Conservation (phyloP, 2,329 filamentous ascomycete genomes). For the Seiridium unicorne region DNA sequence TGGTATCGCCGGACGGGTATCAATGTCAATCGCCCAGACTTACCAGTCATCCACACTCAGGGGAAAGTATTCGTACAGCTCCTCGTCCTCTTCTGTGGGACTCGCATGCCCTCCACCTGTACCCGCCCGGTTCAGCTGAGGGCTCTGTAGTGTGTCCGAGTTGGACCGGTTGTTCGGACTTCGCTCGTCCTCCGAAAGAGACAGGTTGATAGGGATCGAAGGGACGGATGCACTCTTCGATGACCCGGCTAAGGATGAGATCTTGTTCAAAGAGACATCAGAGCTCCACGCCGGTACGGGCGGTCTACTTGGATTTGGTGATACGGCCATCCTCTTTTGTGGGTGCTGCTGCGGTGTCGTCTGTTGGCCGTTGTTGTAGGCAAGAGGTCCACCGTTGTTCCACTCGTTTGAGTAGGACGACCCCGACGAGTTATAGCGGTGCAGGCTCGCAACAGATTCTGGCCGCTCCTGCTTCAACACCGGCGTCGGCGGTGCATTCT, state of each 20-base stretch:
- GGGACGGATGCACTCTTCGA: conserved; percentile 21
- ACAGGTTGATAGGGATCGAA: conserved; percentile 46
- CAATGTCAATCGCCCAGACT: conserved; percentile 14
- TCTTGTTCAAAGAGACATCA: conserved; percentile 23
- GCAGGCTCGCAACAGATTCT: conserved; percentile 22
- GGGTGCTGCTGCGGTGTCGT: conserved; percentile 36
- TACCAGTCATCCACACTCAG: conserved; percentile 85
- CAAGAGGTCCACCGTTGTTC: conserved; percentile 35
- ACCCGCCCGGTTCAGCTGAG: conserved; percentile 32
- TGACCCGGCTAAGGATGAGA: conserved; percentile 17
- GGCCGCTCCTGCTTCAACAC: conserved; percentile 28
- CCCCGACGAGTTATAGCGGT: conserved; percentile 22
- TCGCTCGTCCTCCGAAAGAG: conserved; percentile 59
- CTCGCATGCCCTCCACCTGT: conserved; percentile 48
- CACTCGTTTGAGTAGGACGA: conserved; percentile 42
- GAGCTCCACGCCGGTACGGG: conserved; percentile 51
- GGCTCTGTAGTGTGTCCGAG: conserved; percentile 48
- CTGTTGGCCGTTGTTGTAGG: conserved; percentile 27
- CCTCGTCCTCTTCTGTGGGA: conserved; percentile 73
- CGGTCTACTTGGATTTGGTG: conserved; percentile 48
- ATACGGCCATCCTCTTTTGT: conserved; percentile 51
- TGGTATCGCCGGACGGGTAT: neutral
- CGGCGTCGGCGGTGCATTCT: conserved; percentile 19
- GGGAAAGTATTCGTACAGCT: conserved; percentile 93
- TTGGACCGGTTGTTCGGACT: conserved; percentile 50